Percentiles rank a stretch among this genome's conserved stretches.
phyloP scores from a whole-genome alignment of 768 basidiomycete species.

The Tricholomella constricta region DNA sequence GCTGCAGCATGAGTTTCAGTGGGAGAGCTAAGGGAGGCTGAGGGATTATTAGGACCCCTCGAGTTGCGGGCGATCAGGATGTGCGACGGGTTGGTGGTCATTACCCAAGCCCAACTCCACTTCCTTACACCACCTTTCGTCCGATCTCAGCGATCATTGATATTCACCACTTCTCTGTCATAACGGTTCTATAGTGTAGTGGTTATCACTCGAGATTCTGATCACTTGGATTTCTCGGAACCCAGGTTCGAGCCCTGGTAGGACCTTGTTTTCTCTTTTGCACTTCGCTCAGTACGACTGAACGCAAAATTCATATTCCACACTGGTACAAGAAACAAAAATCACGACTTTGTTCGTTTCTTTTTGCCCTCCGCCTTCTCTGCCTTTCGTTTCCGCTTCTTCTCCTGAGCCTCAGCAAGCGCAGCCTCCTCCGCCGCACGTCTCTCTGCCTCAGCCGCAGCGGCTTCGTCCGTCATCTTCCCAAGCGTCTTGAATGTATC shows the following conservation, averaged over 20 bases:
- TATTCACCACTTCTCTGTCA: no score
- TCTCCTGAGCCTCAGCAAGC: constrained; percentile 22
- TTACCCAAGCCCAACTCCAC: constrained; percentile 22
- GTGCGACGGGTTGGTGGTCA: constrained; percentile 81
- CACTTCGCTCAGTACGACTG: neutral
- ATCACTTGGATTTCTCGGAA: constrained; percentile 35
- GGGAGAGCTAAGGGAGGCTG: constrained; percentile 80
- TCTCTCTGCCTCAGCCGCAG: constrained; percentile 24
- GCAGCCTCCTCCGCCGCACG: constrained; percentile 26
- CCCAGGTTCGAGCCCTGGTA: constrained; percentile 52
- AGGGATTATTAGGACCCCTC: constrained; percentile 71
- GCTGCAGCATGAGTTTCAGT: constrained; percentile 90
- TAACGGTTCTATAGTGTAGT: constrained; percentile 38
- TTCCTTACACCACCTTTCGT: neutral
- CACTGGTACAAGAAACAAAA: neutral
- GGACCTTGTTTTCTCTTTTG: constrained; percentile 29
- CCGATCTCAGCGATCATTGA: constrained; percentile 12
- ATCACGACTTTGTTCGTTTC: constrained; percentile 15
- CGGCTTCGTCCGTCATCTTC: constrained; percentile 26
- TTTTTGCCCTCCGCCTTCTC: constrained; percentile 13
- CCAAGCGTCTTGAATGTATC: constrained; percentile 29
- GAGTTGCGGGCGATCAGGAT: constrained; percentile 89
- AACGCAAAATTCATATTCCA: neutral
- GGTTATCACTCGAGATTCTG: constrained; percentile 35
- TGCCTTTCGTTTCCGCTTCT: constrained; percentile 20